Evolutionary conservation across 208 protist species (phyloP).

Genomic region (Trypanosoma theileri): DNA sequence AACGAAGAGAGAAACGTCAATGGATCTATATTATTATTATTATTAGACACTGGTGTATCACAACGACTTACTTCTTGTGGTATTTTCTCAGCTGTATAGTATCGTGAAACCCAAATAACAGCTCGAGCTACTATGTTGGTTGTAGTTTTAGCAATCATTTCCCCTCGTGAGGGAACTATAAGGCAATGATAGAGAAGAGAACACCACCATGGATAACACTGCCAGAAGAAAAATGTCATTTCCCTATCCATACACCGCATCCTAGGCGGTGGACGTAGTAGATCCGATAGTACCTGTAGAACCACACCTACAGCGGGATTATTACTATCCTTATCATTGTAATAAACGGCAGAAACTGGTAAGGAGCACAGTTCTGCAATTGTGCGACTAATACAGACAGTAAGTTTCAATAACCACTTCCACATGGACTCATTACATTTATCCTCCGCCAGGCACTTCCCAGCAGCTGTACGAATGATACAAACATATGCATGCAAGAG

Average conservation of each 20-base stretch:
- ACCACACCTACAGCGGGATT: neutral
- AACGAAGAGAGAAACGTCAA: conserved; percentile 3
- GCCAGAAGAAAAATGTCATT: conserved; percentile 6
- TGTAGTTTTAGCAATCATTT: neutral
- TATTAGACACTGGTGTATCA: no score
- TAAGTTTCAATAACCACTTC: conserved; percentile 7
- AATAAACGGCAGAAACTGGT: neutral
- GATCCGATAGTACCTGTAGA: neutral
- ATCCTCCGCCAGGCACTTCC: neutral
- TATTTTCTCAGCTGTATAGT: neutral
- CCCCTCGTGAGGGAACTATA: neutral
- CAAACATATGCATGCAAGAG: conserved; percentile 5
- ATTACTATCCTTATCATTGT: neutral
- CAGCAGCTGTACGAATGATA: neutral
- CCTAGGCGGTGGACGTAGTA: neutral
- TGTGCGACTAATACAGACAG: neutral
- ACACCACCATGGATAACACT: conserved; percentile 17
- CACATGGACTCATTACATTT: neutral
- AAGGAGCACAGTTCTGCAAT: conserved; percentile 11
- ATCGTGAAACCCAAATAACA: conserved; percentile 7
- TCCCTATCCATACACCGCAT: neutral
- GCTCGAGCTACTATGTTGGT: conserved; percentile 2
- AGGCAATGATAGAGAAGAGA: conserved; percentile 18
- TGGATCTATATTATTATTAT: neutral
- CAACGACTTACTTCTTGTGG: neutral